Base-by-base conservation (phyloP, 345 rosid genomes). In the Rhizophora mangle region DNA sequence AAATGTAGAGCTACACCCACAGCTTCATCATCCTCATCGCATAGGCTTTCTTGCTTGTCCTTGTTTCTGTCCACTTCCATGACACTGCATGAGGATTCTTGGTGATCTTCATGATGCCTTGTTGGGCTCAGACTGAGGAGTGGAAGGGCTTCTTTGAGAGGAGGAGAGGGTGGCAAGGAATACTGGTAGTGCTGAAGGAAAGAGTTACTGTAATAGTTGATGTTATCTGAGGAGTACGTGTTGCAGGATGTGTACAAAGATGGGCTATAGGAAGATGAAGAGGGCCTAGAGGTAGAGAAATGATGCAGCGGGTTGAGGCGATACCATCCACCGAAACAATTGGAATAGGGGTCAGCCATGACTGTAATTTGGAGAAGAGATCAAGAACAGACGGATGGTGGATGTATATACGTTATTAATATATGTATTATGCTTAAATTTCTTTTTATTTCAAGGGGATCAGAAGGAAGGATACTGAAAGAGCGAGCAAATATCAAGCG, bases 141-240 rank as follows among this genome's bases (percentile, higher is more conserved):
- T 21, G 97, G 99, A 34, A 95, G 99, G 24, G 91, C 94, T 80
- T 95, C 90, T 78, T 68, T 86, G 10, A 87, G 78, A 37, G 97
- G 98, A 63, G 99, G 96, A 62, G 98, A 88, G 6, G 88, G 76
- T 19, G 88, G 84, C 32, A 78, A 72, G 9, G 77, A 60, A 15
- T 80, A 69, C 51, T 57, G 69, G 13, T 55, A 54, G 52, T 57
- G 69, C 18, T 71, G 68, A 63, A 49, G 5, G 8, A 62, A 72
- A 63, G 55, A 31, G 78, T 73, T 63, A 68, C 16, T 55, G 63
- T 10, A 79, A 67, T 32, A 78, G 43, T 26, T 68, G 60, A 43
- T 69, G 60, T 53, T 67, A 67, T 31, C 68, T n/a, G 26, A 24
- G 3, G 83, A 68, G 76, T 57, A 66, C 66, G 67, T 55, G 65